phyloP scores from a whole-genome alignment of 192 early-diverging fungal species.

The Coemansia sp. region DNA sequence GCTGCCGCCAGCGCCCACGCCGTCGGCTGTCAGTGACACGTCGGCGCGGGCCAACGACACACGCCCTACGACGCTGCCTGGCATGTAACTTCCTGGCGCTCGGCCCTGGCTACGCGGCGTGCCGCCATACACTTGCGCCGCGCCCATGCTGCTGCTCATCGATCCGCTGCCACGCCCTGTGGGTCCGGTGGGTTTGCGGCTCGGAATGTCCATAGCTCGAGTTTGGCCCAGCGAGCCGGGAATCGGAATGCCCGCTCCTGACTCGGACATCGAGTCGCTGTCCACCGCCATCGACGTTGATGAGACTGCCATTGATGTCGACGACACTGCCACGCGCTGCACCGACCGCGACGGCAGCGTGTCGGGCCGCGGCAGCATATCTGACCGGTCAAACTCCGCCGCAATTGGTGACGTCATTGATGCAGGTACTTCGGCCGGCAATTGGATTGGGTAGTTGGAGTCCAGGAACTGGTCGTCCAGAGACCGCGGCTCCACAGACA shows the following conservation, averaged over 20 bases:
- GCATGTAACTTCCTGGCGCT: conserved; percentile 54
- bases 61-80: conserved; percentile 51
- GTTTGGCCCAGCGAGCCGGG: conserved; percentile 4
- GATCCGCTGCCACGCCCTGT: conserved; percentile 1
- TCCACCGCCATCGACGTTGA: conserved; percentile 13
- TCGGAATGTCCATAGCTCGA: conserved; percentile 16
- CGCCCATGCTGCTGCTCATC: conserved; percentile 17
- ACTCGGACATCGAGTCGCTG: conserved; percentile 27
- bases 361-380: conserved; percentile 51
- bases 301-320: conserved; percentile 5
- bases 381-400: conserved; percentile 40
- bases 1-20: conserved; percentile 50
- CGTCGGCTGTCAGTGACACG: conserved; percentile 53
- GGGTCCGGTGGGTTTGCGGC: background rate
- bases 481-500: conserved; percentile 30
- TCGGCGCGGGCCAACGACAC: conserved; percentile 51
- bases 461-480: conserved; percentile 55
- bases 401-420: conserved; percentile 12
- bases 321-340: conserved; percentile 16
- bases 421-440: conserved; percentile 46
- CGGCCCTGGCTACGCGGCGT: conserved; percentile 56
- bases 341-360: conserved; percentile 44
- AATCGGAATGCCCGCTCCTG: conserved; percentile 24
- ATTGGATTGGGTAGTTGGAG: conserved; percentile 53
- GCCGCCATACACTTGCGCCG: conserved; percentile 42